These are phyloP conservation scores for Schizosaccharomyces pombe DNA, from an alignment of 805 yeast species.

Conservation along the genomic window DNA sequence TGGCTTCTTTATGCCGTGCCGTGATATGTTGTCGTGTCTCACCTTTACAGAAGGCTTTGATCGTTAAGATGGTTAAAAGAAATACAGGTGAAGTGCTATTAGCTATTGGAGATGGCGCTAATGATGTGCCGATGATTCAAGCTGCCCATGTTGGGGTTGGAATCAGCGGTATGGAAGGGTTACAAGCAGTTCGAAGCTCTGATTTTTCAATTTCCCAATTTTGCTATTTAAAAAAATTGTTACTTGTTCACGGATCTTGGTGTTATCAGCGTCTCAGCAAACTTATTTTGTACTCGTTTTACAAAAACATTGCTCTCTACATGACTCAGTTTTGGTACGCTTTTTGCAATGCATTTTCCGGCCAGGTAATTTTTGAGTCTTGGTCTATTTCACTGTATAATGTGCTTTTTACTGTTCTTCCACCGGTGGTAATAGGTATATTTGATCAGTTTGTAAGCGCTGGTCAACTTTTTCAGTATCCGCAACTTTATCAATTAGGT, in stretches of 20 bases:
- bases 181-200: conserved; percentile 97
- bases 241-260: conserved; percentile 94
- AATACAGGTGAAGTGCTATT: conserved; percentile 48
- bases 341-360: conserved; percentile 74
- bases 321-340: conserved; percentile 98
- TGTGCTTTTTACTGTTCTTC: conserved; percentile 78
- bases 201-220: conserved; percentile 94
- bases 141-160: conserved; percentile 99
- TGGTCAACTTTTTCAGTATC: conserved; percentile 68
- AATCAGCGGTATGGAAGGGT: conserved; percentile 96
- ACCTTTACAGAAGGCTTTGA: conserved; percentile 88
- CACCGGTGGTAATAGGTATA: conserved; percentile 89
- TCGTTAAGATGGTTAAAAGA: conserved; percentile 77
- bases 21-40: conserved; percentile 96
- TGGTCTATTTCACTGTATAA: conserved; percentile 95
- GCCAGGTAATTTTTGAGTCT: conserved; percentile 87
- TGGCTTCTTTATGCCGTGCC: conserved; percentile 76
- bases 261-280: conserved; percentile 82
- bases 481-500: conserved; percentile 77
- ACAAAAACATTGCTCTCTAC: conserved; percentile 83
- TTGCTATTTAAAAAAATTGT: conserved; percentile 54
- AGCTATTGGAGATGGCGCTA: conserved; percentile 98
- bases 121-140: conserved; percentile 96
- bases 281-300: conserved; percentile 82
- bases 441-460: conserved; percentile 92